Percentiles rank a stretch among this genome's conserved stretches.
Conservation (phyloP, 306 rosid species). For the Prunus persica region Prunus_persica_NCBIv2 NC_034011.1:3768501-3769000, state of each 20-base stretch:
- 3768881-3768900: slow-evolving; percentile 49
- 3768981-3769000: slow-evolving; percentile 35
- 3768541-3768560: background rate
- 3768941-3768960: slow-evolving; percentile 46
- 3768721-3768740: slow-evolving; percentile 27
- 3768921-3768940: slow-evolving; percentile 37
- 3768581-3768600: background rate
- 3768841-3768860: slow-evolving; percentile 60
- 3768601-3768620: background rate
- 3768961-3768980: slow-evolving; percentile 56
- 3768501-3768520: no score
- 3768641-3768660: background rate
- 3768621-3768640: background rate
- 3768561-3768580: background rate
- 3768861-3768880: slow-evolving; percentile 55
- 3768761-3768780: slow-evolving; percentile 52
- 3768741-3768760: slow-evolving; percentile 30
- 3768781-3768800: slow-evolving; percentile 47
- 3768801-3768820: slow-evolving; percentile 61
- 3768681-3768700: slow-evolving; percentile 33
- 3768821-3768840: slow-evolving; percentile 47
- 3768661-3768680: slow-evolving; percentile 16
- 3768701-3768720: slow-evolving; percentile 37
- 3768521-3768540: no score
- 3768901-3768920: slow-evolving; percentile 41